Percentiles rank a stretch among this genome's conserved stretches.
Evolutionary conservation across 2,329 filamentous ascomycete species (phyloP).

Genomic region (Sporothrix pallida): DNA sequence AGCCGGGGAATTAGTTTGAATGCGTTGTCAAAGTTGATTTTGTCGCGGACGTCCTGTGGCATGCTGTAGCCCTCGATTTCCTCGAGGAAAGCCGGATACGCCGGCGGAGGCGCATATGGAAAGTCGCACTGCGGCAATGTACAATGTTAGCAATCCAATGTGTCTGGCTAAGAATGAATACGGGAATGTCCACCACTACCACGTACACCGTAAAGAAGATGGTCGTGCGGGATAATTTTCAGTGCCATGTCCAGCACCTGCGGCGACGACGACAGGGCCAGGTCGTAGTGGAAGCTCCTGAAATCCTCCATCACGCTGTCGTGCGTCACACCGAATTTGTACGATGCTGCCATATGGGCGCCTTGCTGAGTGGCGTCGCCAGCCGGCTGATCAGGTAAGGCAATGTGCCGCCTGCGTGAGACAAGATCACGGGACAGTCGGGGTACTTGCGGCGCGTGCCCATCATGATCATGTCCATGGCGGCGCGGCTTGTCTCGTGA

Average conservation of each 20-base stretch:
- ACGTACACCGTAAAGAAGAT: conserved; percentile 12
- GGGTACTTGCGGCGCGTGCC: not conserved
- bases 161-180: not conserved
- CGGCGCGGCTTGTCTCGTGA: conserved; percentile 11
- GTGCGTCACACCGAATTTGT: not conserved
- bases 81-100: not conserved
- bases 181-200: not conserved
- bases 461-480: conserved; percentile 17
- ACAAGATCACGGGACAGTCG: not conserved
- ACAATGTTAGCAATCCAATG: not conserved
- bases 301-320: not conserved
- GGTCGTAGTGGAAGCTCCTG: not conserved
- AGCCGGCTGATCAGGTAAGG: conserved; percentile 4
- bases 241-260: conserved; percentile 2
- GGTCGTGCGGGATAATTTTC: conserved; percentile 6
- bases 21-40: not conserved
- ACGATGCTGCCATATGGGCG: not conserved
- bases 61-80: not conserved
- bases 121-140: not conserved
- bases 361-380: not conserved
- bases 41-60: not conserved
- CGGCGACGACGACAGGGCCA: not conserved
- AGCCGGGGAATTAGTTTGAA: not conserved
- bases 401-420: conserved; percentile 1
- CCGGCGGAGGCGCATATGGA: not conserved